These are phyloP conservation scores for Diaporthe ampelina DNA, from an alignment of 2,329 filamentous ascomycete genomes.

Conservation along the genomic window DNA sequence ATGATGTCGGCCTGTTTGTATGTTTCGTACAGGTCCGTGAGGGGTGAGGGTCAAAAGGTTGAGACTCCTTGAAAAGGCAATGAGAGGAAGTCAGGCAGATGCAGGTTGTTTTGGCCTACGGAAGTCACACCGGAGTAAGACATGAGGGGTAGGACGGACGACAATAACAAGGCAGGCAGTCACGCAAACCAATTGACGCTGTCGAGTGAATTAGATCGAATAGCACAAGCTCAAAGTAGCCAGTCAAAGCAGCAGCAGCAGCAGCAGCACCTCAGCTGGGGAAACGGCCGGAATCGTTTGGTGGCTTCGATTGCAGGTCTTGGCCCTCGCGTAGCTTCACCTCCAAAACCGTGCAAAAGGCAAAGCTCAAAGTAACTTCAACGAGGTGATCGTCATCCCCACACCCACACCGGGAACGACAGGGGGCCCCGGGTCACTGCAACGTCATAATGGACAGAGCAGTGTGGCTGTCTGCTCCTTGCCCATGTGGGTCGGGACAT, in stretches of 20 bases:
- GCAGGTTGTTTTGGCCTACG: neutral
- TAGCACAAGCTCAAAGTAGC: neutral
- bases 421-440: neutral
- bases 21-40: neutral
- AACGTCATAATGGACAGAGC: constrained; percentile 15
- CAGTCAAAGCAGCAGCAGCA: neutral
- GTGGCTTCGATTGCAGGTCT: constrained; percentile 24
- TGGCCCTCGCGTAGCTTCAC: constrained; percentile 12
- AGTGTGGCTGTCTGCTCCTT: neutral
- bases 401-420: neutral
- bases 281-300: constrained; percentile 13
- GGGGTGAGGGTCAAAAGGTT: constrained; percentile 7
- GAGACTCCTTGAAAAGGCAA: neutral
- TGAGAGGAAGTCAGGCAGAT: neutral
- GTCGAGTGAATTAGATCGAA: neutral
- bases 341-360: neutral
- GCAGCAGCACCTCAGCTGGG: neutral
- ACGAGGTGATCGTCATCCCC: neutral
- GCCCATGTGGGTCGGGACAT: neutral
- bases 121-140: constrained; percentile 28
- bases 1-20: neutral
- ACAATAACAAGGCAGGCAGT: constrained; percentile 9
- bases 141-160: constrained; percentile 16
- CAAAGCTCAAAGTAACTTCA: neutral
- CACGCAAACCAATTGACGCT: neutral